Evolutionary conservation across 1,284 basidiomycete genomes (phyloP).

Genomic region (Lentinula novae-zelandiae): DNA sequence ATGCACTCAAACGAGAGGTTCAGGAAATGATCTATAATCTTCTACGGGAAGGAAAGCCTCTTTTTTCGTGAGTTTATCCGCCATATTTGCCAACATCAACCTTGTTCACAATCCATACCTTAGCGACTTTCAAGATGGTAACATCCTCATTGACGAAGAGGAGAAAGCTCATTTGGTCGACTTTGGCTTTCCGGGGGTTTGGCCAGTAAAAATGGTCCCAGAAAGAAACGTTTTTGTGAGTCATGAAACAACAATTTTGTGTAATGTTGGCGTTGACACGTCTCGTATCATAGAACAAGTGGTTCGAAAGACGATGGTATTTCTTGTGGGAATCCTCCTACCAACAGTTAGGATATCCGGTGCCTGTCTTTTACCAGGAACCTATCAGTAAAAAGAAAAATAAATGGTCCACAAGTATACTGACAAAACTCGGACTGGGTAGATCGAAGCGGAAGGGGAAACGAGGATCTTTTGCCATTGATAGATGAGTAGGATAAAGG

Average conservation of each 20-base stretch:
- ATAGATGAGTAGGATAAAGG: too few relatives aligned
- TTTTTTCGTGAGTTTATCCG: background rate
- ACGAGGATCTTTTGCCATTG: too few relatives aligned
- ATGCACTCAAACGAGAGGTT: background rate
- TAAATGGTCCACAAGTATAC: background rate
- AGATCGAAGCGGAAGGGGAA: background rate
- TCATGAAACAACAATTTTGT: background rate
- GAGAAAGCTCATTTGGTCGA: background rate
- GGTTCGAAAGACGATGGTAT: background rate
- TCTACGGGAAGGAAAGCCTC: background rate
- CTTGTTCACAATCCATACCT: too few relatives aligned
- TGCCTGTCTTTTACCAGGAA: background rate
- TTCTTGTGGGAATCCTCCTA: background rate
- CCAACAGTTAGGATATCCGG: background rate
- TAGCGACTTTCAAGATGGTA: background rate
- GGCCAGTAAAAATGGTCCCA: background rate
- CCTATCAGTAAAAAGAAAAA: background rate
- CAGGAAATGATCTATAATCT: background rate
- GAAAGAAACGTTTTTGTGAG: background rate
- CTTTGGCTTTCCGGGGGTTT: background rate
- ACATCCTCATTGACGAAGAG: background rate
- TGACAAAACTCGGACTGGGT: too few relatives aligned
- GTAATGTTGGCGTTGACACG: background rate
- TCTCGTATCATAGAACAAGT: background rate
- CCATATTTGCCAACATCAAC: background rate